phyloP scores from a whole-genome alignment of 2,329 filamentous ascomycete species.

The Fonsecaea nubica region DNA sequence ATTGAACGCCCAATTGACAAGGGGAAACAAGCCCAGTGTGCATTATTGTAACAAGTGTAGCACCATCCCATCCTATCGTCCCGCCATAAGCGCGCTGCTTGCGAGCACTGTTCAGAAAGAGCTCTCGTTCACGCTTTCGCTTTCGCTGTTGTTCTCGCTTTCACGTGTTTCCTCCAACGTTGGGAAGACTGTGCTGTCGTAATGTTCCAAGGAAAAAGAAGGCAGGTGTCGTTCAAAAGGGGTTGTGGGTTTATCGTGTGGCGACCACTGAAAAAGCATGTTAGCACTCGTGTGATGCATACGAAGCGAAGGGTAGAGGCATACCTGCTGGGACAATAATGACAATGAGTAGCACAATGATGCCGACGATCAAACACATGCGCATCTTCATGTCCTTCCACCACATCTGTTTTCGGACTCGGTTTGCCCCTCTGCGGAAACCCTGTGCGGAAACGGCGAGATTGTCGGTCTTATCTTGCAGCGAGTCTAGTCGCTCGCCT shows the following conservation, averaged over 20 bases:
- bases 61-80: slow-evolving; percentile 21
- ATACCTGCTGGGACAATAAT: slow-evolving; percentile 93
- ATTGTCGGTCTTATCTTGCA: slow-evolving; percentile 93
- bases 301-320: slow-evolving; percentile 42
- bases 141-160: slow-evolving; percentile 13
- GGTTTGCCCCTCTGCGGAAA: slow-evolving; percentile 94
- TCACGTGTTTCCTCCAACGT: slow-evolving; percentile 21
- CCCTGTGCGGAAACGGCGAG: slow-evolving; percentile 90
- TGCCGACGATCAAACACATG: slow-evolving; percentile 89
- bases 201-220: slow-evolving; percentile 13
- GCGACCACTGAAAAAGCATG: slow-evolving; percentile 35
- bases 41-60: slow-evolving; percentile 38
- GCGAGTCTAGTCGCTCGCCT: slow-evolving; percentile 83
- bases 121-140: slow-evolving; percentile 24
- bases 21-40: slow-evolving; percentile 16
- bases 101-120: slow-evolving; percentile 19
- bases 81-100: slow-evolving; percentile 24
- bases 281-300: slow-evolving; percentile 10
- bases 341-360: slow-evolving; percentile 88
- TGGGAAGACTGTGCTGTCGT: slow-evolving; percentile 29
- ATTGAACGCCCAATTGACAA: slow-evolving; percentile 15
- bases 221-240: background rate
- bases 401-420: slow-evolving; percentile 98
- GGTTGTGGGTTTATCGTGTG: slow-evolving; percentile 28
- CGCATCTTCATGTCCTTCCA: slow-evolving; percentile 99